These are phyloP conservation scores for Tardiomyces depauwii DNA, from an alignment of 1,139 yeast genomes.

Conservation along the genomic window DNA sequence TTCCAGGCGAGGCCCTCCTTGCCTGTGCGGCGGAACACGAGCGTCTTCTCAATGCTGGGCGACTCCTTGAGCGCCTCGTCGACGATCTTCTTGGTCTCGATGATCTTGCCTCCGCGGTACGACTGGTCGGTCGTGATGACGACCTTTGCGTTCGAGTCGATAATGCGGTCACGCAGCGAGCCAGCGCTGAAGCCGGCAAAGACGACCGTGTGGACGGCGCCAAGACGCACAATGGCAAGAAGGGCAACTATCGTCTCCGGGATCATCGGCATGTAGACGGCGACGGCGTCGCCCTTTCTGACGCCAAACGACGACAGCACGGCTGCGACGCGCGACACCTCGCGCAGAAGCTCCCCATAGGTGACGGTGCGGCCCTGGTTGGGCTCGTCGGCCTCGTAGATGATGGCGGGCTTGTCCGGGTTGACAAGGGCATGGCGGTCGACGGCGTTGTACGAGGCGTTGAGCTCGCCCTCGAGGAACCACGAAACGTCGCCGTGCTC, in stretches of 20 bases:
- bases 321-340: constrained; percentile 49
- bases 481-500: constrained; percentile 60
- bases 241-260: constrained; percentile 69
- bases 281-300: constrained; percentile 73
- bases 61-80: constrained; percentile 68
- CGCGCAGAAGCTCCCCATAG: constrained; percentile 58
- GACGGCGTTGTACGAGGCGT: constrained; percentile 68
- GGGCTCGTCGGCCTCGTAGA: constrained; percentile 74
- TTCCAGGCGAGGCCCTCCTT: constrained; percentile 54
- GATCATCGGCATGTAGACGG: constrained; percentile 79
- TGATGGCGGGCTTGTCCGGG: constrained; percentile 65
- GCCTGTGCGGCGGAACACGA: constrained; percentile 67
- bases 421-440: constrained; percentile 68
- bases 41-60: constrained; percentile 56
- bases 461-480: constrained; percentile 68
- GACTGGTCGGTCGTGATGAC: constrained; percentile 77
- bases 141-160: constrained; percentile 61
- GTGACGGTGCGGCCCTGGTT: constrained; percentile 51
- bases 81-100: constrained; percentile 72
- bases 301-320: constrained; percentile 42
- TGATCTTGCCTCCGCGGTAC: constrained; percentile 71
- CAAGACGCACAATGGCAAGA: constrained; percentile 64
- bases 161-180: constrained; percentile 64
- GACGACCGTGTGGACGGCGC: constrained; percentile 75
- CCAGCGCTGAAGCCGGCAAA: constrained; percentile 78